Conservation (phyloP, 1,284 basidiomycete genomes). For the Phylloporus gajari region DNA sequence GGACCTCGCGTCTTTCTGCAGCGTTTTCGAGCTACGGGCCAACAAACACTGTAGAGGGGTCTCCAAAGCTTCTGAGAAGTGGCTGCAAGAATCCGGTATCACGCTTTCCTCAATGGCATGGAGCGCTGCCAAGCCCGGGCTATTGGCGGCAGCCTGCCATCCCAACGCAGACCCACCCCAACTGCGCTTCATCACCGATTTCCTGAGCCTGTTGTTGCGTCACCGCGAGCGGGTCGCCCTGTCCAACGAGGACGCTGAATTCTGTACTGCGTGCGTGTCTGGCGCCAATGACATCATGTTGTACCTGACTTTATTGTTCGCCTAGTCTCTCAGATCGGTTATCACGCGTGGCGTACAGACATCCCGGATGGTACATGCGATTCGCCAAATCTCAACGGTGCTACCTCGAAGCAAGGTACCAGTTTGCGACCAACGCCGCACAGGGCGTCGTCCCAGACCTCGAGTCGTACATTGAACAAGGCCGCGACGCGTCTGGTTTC, state of each 20-base stretch:
- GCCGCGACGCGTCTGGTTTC: slow-evolving; percentile 60
- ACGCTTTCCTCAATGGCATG: slow-evolving; percentile 38
- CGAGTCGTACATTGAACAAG: slow-evolving; percentile 57
- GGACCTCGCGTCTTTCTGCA: slow-evolving; percentile 59
- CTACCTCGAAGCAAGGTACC: slow-evolving; percentile 37
- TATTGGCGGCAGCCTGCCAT: slow-evolving; percentile 66
- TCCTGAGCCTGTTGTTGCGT: slow-evolving; percentile 56
- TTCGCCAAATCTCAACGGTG: slow-evolving; percentile 49
- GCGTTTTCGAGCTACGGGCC: slow-evolving; percentile 59
- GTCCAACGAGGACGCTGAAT: slow-evolving; percentile 7
- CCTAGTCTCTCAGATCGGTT: slow-evolving; percentile 40
- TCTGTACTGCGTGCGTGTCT: slow-evolving; percentile 36
- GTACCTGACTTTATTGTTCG: slow-evolving; percentile 11
- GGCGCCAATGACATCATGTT: slow-evolving; percentile 20
- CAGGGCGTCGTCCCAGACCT: slow-evolving; percentile 49
- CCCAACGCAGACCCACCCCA: slow-evolving; percentile 67
- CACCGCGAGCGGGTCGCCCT: slow-evolving; percentile 33
- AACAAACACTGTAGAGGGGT: slow-evolving; percentile 61
- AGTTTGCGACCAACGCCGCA: slow-evolving; percentile 13
- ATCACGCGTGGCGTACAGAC: slow-evolving; percentile 35
- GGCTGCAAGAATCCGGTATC: slow-evolving; percentile 49
- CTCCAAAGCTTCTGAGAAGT: slow-evolving; percentile 58
- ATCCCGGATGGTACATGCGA: slow-evolving; percentile 41
- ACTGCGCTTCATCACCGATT: slow-evolving; percentile 61
- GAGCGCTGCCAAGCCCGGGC: slow-evolving; percentile 56